Conservation (phyloP, 2,329 filamentous ascomycete species). For the Pseudogymnoascus sp. region DNA sequence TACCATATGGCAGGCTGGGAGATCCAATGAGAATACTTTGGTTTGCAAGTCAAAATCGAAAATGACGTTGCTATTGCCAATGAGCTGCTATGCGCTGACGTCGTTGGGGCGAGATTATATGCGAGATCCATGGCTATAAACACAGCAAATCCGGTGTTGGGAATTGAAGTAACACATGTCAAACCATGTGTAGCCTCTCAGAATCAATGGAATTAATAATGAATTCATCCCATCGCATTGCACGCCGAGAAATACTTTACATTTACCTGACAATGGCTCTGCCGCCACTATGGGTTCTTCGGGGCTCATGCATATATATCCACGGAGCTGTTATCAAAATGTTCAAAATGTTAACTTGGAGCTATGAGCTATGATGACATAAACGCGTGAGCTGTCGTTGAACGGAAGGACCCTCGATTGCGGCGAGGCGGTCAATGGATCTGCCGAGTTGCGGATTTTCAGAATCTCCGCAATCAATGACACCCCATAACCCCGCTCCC, state of each 20-base stretch:
- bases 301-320: neutral
- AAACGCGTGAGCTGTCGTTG: neutral
- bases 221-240: neutral
- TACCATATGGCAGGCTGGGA: neutral
- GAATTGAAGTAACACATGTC: neutral
- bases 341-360: neutral
- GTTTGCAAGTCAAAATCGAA: constrained; percentile 1
- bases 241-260: neutral
- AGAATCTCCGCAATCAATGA: neutral
- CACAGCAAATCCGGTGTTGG: neutral
- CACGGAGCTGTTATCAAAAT: neutral
- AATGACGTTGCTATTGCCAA: neutral
- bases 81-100: neutral
- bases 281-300: neutral
- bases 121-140: neutral
- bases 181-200: neutral
- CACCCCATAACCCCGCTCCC: neutral
- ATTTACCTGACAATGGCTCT: neutral
- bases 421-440: neutral
- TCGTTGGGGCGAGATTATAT: neutral
- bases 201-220: neutral
- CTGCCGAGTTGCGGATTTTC: neutral
- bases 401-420: neutral
- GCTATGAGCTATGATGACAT: constrained; percentile 5
- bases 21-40: neutral